Conservation (phyloP, 148 eudicot genomes). For the Suaeda aralocaspica region DNA sequence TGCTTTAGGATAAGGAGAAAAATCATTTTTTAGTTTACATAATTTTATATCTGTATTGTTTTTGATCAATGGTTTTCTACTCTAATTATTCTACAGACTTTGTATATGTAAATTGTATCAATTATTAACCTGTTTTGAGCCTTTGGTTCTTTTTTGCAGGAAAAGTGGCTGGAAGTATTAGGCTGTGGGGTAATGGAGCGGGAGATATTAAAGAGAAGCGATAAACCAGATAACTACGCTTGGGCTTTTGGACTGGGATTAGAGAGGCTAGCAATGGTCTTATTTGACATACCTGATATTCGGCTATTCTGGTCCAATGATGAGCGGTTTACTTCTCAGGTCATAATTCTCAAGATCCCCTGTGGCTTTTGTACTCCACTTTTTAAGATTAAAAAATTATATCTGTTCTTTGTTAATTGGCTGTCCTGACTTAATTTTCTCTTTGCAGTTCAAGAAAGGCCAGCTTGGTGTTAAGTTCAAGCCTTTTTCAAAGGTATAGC, state of each 20-base stretch:
- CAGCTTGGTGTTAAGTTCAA: slow-evolving; percentile 85
- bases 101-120: neutral
- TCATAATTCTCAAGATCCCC: slow-evolving; percentile 6
- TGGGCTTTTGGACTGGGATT: slow-evolving; percentile 99
- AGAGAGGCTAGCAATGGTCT: slow-evolving; percentile 95
- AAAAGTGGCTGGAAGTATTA: slow-evolving; percentile 93
- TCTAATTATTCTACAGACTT: neutral
- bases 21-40: neutral
- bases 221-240: slow-evolving; percentile 64
- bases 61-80: neutral
- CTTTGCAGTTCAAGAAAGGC: slow-evolving; percentile 71
- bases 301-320: slow-evolving; percentile 93
- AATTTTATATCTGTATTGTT: neutral
- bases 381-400: neutral
- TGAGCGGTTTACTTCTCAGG: slow-evolving; percentile 92
- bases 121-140: neutral
- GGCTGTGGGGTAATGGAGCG: slow-evolving; percentile 98
- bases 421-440: slow-evolving; percentile 7
- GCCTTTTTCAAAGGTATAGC: slow-evolving; percentile 85
- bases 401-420: neutral
- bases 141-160: slow-evolving; percentile 41
- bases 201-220: slow-evolving; percentile 80
- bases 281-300: slow-evolving; percentile 92
- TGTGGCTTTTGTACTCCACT: neutral
- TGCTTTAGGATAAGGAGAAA: neutral